A percentile compares a stretch with the other conserved stretches of the same genome.
Conservation (phyloP, 2,329 filamentous ascomycete species). For the Botrytis sinoallii region DNA sequence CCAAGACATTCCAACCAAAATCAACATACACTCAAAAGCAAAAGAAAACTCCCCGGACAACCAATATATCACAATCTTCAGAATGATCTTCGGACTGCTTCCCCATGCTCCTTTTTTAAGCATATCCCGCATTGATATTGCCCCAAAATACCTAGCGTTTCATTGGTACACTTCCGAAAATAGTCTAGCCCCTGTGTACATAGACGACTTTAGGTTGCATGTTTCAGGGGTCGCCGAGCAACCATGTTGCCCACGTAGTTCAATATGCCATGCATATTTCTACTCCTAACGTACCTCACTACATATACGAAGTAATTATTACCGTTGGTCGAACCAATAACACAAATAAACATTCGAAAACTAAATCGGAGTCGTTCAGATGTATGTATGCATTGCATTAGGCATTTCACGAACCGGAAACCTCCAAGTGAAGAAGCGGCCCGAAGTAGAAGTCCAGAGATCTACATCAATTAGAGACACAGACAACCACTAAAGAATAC, state of each 20-base stretch:
- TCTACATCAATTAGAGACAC: background rate
- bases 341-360: background rate
- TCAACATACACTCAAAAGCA: background rate
- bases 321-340: background rate
- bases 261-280: background rate
- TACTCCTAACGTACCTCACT: background rate
- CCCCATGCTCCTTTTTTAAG: background rate
- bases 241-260: background rate
- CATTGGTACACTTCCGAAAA: background rate
- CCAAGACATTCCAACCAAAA: slow-evolving; percentile 8
- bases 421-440: background rate
- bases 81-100: background rate
- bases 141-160: background rate
- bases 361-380: background rate
- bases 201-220: background rate
- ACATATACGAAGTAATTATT: background rate
- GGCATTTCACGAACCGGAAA: background rate
- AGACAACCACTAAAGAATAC: background rate
- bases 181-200: background rate
- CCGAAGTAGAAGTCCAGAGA: background rate
- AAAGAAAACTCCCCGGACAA: background rate
- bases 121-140: background rate
- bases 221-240: slow-evolving; percentile 10
- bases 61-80: slow-evolving; percentile 6
- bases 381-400: background rate